A percentile compares a stretch with the other conserved stretches of the same genome.
These are phyloP conservation scores for Chenopodium formosanum DNA, from an alignment of 148 eudicot genomes.

Conservation along the genomic window DNA sequence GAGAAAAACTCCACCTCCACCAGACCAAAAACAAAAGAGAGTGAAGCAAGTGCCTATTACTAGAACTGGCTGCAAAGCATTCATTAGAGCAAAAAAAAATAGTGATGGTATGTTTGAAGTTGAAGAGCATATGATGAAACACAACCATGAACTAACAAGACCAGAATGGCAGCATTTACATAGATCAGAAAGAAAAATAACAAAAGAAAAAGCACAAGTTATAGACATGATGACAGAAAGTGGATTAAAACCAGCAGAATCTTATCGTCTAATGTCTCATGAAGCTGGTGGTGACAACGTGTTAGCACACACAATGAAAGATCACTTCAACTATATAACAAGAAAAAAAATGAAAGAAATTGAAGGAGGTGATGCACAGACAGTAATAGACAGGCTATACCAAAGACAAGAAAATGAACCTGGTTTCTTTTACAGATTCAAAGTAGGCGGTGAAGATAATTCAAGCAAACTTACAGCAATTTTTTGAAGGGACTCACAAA, in stretches of 20 bases:
- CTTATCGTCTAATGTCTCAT: background rate
- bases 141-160: slow-evolving; percentile 3
- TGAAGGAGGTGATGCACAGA: slow-evolving; percentile 10
- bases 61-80: background rate
- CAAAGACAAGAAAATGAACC: too few species aligned
- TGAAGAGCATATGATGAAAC: background rate
- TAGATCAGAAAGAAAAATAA: background rate
- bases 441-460: too few species aligned
- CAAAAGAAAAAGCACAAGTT: too few species aligned
- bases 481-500: slow-evolving; percentile 8
- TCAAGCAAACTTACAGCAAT: too few species aligned
- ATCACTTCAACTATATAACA: background rate
- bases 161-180: background rate
- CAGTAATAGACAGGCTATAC: background rate
- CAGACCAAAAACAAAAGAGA: too few species aligned
- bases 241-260: background rate
- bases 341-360: background rate
- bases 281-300: background rate
- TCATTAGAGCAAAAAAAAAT: background rate
- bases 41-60: too few species aligned
- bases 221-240: background rate
- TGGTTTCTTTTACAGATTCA: too few species aligned
- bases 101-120: background rate
- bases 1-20: too few species aligned
- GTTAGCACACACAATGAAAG: background rate